Percentiles rank a stretch among this genome's conserved stretches.
phyloP scores from a whole-genome alignment of 1,284 basidiomycete species.

The Coriolopsis trogii region DNA sequence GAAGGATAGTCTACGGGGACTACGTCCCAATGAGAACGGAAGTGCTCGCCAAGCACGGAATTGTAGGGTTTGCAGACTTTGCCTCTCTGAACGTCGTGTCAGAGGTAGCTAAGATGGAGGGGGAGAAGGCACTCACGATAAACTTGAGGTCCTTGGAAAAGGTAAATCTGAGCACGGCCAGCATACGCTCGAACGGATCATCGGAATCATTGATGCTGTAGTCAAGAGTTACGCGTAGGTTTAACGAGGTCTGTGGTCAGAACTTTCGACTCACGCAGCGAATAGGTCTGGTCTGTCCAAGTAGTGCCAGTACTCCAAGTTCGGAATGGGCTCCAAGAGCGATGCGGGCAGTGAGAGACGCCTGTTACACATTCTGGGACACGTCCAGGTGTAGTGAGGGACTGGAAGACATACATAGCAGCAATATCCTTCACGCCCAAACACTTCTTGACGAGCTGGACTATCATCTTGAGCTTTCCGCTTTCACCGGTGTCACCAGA shows the following conservation, averaged over 20 bases:
- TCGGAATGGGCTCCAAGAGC: slow-evolving; percentile 88
- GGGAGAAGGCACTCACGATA: slow-evolving; percentile 56
- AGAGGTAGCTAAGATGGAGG: background rate
- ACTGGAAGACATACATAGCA: slow-evolving; percentile 63
- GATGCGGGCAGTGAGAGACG: slow-evolving; percentile 90
- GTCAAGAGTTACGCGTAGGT: background rate
- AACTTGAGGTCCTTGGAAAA: slow-evolving; percentile 98
- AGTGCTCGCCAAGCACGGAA: slow-evolving; percentile 91
- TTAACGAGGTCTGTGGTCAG: background rate
- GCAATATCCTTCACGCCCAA: slow-evolving; percentile 91
- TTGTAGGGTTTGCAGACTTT: slow-evolving; percentile 97
- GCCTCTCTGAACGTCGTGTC: slow-evolving; percentile 58
- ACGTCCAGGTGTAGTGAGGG: background rate
- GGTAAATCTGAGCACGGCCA: slow-evolving; percentile 86
- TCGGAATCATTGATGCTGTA: slow-evolving; percentile 84
- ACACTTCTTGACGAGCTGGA: slow-evolving; percentile 85
- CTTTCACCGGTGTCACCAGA: slow-evolving; percentile 77
- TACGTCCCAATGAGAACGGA: slow-evolving; percentile 86
- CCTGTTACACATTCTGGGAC: slow-evolving; percentile 44
- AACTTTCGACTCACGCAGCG: slow-evolving; percentile 65
- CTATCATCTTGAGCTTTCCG: slow-evolving; percentile 89
- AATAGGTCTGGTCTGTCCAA: slow-evolving; percentile 93
- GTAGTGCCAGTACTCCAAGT: slow-evolving; percentile 96
- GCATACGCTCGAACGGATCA: slow-evolving; percentile 91
- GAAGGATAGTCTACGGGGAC: slow-evolving; percentile 59